Evolutionary conservation across 176 grass and related monocot species (phyloP).

Genomic region (Oropetium thomaeum): DNA sequence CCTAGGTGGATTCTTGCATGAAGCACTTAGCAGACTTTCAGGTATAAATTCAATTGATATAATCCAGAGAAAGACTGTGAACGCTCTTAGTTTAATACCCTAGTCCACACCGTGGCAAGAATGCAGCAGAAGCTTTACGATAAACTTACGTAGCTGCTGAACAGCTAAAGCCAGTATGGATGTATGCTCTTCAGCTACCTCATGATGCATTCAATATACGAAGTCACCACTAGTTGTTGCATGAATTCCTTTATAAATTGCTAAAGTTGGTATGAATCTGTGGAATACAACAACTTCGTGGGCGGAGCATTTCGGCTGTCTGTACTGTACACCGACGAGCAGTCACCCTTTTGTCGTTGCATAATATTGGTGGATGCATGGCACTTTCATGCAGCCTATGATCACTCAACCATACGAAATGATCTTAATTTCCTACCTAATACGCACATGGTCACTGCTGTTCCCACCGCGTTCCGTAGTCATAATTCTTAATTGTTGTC

Average conservation of each 20-base stretch:
- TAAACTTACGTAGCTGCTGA: constrained; percentile 26
- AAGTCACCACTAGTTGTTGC: constrained; percentile 7
- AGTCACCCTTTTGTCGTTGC: background rate
- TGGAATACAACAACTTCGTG: constrained; percentile 11
- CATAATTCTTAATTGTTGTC: background rate
- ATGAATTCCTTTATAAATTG: background rate
- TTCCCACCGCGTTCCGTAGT: background rate
- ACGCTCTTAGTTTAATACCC: background rate
- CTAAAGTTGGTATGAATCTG: constrained; percentile 21
- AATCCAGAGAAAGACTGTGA: constrained; percentile 17
- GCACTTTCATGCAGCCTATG: constrained; percentile 12
- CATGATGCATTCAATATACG: background rate
- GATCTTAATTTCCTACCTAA: constrained; percentile 46
- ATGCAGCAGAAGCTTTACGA: constrained; percentile 8
- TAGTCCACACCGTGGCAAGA: background rate
- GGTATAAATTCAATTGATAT: background rate
- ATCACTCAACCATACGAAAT: constrained; percentile 18
- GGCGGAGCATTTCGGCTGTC: constrained; percentile 2
- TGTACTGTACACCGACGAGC: background rate
- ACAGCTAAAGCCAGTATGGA: constrained; percentile 34
- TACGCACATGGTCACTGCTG: constrained; percentile 27
- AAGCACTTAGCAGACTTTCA: constrained; percentile 1
- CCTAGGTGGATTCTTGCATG: background rate
- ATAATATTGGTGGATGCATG: background rate
- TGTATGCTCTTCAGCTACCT: constrained; percentile 10